Evolutionary conservation across 2,329 filamentous ascomycete species (phyloP), one percentile per base, ranked within the genome.

Genomic region (Nemania sp.): DNA sequence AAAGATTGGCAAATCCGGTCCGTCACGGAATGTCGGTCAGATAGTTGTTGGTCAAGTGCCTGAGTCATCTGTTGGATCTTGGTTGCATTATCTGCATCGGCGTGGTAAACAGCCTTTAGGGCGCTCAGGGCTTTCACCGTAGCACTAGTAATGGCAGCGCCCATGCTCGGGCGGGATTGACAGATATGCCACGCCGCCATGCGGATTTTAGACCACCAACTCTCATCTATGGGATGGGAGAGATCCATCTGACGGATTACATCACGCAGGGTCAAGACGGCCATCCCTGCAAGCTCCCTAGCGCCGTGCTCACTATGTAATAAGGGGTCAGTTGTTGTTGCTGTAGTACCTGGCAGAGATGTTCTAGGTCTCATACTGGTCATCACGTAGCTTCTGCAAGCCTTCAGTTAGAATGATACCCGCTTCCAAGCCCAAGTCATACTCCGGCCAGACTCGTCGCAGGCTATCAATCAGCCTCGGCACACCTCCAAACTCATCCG

Each of bases 91-190:
- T 35, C 77, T 70, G 45, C 73, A 72, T 45, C 72, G 58, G 57
- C 57, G 35, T 64, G 5, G 18, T 55, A 55, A 59, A 74, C 41
- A 35, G 52, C 54, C 55, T 82, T 79, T 41, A 86, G 78, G 3
- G 74, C 72, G 13, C 78, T 74, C 41, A 91, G 78, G 2, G 82
- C 81, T 13, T 80, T 78, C 5, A 89, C 76, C 10, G 89, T 66
- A 11, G 81, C 82, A 53, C 79, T 82, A 45, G 87, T 80, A 29
- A 90, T 88, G 1, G 88, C 85, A 0, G 89, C 86, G 0, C 85
- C 85, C 89, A 92, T 92, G 75, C 86, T 89, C 69, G 89, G 88
- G n/a, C 88, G 84, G 0, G 88, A 88, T 73, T 89, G 89, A 77
- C 86, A 88, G 1, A 92, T 79, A 75, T 90, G 87, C 86, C 90